Base-by-base conservation (phyloP, 768 basidiomycete species). In the Pleurotus pulmonarius region DNA sequence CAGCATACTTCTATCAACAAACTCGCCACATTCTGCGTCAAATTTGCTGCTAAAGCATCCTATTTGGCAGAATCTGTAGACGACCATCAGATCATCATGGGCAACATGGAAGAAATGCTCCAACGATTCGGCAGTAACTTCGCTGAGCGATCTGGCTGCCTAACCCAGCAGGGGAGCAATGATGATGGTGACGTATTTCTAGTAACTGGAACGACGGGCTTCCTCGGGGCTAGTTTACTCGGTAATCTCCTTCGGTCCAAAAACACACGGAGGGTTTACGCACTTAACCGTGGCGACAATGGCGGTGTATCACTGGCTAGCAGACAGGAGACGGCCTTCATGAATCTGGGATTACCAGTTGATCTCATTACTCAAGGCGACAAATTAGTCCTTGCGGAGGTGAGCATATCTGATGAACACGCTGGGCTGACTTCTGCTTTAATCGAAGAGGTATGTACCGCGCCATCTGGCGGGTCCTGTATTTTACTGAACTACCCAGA, bases 171-270 rank as follows among this genome's bases (percentile, higher is more conserved):
- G 26, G 15, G 18, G 22, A 26, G 26, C 26, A 29, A 34, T 34
- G 48, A 29, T 34, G 48, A 34, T 34, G 48, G 24, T 34, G 40
- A 53, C 18, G 69, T 70, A 0, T 69, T 77, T 1, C 60, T 75
- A 6, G 59, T 78, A 40, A 78, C 76, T 0, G 76, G 75, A 6
- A 66, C 69, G 3, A 78, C 77, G 1, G 76, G 76, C 2, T 68
- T 63, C 15, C 64, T 78, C 4, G 77, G 77, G 12, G 69, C 72
- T 5, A 49, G 12, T 16, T 15, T 49, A 34, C 48, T 49, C 22
- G 13, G 24, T 15, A 8, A 49, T 15, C 26, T 49, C 8, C 26
- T 49, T 5, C 18, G 29, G n/a, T 25, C 48, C 22, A 16, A 47
- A 34, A 25, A 16, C 26, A 69, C 77, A 5, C 57, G 57, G 15